Conservation (phyloP, 495 filamentous ascomycete genomes). For the Penicillium diatomitis region DNA sequence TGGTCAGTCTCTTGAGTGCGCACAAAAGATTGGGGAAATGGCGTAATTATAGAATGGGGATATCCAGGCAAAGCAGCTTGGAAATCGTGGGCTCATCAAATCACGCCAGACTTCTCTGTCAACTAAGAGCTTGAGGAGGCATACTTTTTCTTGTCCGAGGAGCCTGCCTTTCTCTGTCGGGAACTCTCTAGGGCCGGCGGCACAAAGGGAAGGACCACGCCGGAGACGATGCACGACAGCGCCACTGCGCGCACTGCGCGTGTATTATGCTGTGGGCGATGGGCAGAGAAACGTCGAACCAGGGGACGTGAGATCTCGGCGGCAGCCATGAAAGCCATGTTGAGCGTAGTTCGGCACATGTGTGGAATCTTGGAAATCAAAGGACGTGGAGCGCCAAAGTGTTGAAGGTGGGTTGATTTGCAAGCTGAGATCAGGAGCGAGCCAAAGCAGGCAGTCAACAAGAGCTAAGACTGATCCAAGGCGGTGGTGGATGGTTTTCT, state of each 20-base stretch:
- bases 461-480: neutral
- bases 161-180: constrained; percentile 27
- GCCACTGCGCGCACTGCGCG: constrained; percentile 32
- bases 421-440: too few relatives aligned
- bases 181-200: constrained; percentile 39
- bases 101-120: too few relatives aligned
- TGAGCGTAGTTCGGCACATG: constrained; percentile 1
- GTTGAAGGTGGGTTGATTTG: neutral
- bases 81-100: too few relatives aligned
- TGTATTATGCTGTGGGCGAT: constrained; percentile 29
- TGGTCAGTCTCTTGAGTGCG: neutral
- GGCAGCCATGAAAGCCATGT: constrained; percentile 20
- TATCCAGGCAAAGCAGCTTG: too few relatives aligned
- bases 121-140: neutral
- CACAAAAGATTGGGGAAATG: neutral
- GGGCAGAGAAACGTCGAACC: constrained; percentile 38
- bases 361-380: neutral
- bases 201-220: constrained; percentile 37
- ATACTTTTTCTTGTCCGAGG: constrained; percentile 32
- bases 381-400: neutral
- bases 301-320: constrained; percentile 27
- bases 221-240: constrained; percentile 32
- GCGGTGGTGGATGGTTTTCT: neutral
- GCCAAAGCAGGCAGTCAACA: too few relatives aligned
- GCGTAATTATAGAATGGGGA: neutral